Percentiles rank a stretch among this genome's conserved stretches.
Conservation (phyloP, 2,329 filamentous ascomycete genomes). For the Aspergillus vadensis region DNA sequence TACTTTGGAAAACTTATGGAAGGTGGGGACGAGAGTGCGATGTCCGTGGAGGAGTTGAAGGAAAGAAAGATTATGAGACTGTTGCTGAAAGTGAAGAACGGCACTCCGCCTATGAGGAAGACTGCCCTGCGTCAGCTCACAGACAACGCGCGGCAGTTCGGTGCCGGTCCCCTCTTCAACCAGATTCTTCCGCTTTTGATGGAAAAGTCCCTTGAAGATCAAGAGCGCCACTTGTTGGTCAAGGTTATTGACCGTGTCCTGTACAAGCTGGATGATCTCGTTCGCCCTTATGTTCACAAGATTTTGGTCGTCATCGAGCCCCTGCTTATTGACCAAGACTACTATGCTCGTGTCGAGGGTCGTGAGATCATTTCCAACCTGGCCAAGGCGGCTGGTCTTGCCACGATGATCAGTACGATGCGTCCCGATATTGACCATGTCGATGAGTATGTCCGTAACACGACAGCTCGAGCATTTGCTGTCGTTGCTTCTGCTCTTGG, state of each 20-base stretch:
- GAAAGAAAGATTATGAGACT: conserved; percentile 98
- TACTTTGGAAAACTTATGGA: conserved; percentile 98
- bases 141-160: conserved; percentile 95
- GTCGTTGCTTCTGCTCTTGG: conserved; percentile 95
- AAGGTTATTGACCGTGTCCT: conserved; percentile 98
- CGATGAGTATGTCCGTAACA: conserved; percentile 98
- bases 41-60: conserved; percentile 94
- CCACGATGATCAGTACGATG: conserved; percentile 99
- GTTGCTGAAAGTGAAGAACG: conserved; percentile 97
- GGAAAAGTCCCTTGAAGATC: conserved; percentile 97
- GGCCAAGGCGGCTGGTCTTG: conserved; percentile 91
- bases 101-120: conserved; percentile 97
- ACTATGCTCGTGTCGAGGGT: conserved; percentile 96
- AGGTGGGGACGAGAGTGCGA: conserved; percentile 83
- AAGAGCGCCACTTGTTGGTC: conserved; percentile 95
- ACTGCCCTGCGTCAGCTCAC: conserved; percentile 95
- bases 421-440: conserved; percentile 97
- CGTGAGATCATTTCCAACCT: conserved; percentile 99
- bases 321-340: conserved; percentile 98
- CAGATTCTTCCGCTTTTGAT: conserved; percentile 95
- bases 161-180: conserved; percentile 90
- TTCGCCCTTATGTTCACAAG: conserved; percentile 95
- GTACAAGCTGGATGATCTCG: conserved; percentile 96
- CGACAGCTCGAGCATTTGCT: conserved; percentile 92
- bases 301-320: conserved; percentile 98